phyloP scores from a whole-genome alignment of 345 rosid genomes.

The Rhizophora apiculata region DNA sequence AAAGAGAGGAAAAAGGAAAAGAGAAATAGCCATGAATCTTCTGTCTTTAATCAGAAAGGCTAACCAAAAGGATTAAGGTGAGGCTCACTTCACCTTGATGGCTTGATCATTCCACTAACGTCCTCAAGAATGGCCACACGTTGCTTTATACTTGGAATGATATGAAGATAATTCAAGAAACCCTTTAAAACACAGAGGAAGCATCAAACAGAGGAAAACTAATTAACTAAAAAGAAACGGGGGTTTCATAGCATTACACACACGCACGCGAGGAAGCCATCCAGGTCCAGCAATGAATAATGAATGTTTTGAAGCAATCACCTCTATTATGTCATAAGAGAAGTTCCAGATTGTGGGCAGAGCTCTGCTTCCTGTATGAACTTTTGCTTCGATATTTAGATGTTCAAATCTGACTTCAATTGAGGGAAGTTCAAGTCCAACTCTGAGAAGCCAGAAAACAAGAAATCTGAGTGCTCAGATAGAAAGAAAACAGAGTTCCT shows the following conservation, averaged over 20 bases:
- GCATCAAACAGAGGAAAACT: not conserved
- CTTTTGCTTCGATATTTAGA: conserved; percentile 50
- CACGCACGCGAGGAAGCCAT: too few relatives aligned
- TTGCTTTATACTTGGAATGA: conserved; percentile 49
- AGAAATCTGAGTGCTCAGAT: not conserved
- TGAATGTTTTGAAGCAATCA: conserved; percentile 9
- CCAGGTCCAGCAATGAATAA: too few relatives aligned
- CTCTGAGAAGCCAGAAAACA: conserved; percentile 29
- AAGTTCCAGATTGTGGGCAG: conserved; percentile 57
- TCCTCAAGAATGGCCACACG: conserved; percentile 54
- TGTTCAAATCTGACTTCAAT: conserved; percentile 53
- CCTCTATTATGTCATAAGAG: conserved; percentile 47
- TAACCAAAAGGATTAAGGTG: not conserved
- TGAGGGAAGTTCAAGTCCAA: conserved; percentile 45
- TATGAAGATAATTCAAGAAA: conserved; percentile 27
- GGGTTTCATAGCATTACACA: too few relatives aligned
- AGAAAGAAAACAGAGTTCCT: not conserved
- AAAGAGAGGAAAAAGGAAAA: not conserved
- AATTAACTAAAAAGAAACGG: not conserved
- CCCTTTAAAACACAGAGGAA: conserved; percentile 8
- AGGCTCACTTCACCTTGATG: conserved; percentile 46
- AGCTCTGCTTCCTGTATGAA: conserved; percentile 65
- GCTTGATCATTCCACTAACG: conserved; percentile 65
- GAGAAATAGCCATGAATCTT: not conserved
- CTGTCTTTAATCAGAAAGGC: not conserved